Evolutionary conservation across 2,329 filamentous ascomycete genomes (phyloP), one percentile per base, ranked within the genome.

Genomic region (Drechslerella dactyloides): DNA sequence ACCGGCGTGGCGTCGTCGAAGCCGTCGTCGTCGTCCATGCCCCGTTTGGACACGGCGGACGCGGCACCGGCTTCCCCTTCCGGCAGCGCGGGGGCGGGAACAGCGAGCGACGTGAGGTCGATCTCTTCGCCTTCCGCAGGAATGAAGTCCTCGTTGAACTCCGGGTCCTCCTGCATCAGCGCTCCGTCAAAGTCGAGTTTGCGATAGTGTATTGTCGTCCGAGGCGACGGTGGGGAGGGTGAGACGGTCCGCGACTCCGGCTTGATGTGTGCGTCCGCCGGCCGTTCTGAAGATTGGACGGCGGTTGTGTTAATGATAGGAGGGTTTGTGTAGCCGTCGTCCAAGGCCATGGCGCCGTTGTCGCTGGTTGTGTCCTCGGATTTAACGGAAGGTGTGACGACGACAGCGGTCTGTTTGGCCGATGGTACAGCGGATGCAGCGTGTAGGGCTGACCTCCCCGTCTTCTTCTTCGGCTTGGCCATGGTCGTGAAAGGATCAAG

Each of bases 121-220:
- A 72, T 65, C 21, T 72, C 68, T n/a, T 72, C 68, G 30, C 68
- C 68, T 50, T 56, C 68, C 5, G 60, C 69, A 2, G 69, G 69
- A n/a, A 68, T 57, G 11, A 73, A 73, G 50, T 73, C 69, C 35
- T 73, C 69, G 23, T 68, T 57, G 17, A 73, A 73, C 7, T 73
- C 69, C 0, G 69, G 69, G 46, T 73, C 69, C n/a, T 73, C 69
- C 35, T 62, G 63, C 42, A 73, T 48, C 19, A 73, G 27, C 2
- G 52, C 69, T 21, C 69, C 69, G 40, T 73, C 69, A 19, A 62
- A 63, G 24, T 68, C 69, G 57, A 19, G 55, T 19, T 44, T 54
- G 1, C 48, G 60, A n/a, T 40, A 21, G 30, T 24, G 64, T 8
- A 48, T 37, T 7, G 55, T 46, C 7, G 54, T 27, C 7, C 52